These are phyloP conservation scores for Ophiocordyceps australis DNA, from an alignment of 2,329 filamentous ascomycete genomes.

Conservation along the genomic window DNA sequence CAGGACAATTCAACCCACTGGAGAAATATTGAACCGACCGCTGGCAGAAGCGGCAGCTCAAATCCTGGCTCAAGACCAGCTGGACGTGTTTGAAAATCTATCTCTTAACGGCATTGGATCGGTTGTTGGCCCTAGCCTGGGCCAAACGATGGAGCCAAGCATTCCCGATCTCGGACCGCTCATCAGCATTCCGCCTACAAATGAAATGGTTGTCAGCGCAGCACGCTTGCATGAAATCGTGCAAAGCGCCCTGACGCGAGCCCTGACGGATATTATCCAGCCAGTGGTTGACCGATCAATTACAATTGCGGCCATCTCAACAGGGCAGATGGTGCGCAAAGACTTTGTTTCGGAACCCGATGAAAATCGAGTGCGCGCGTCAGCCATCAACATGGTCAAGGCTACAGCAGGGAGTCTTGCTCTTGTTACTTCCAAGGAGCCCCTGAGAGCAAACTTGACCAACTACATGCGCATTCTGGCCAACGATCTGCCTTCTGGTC, in stretches of 20 bases:
- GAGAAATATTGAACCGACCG: conserved; percentile 64
- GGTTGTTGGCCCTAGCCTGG: conserved; percentile 51
- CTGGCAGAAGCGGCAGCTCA: conserved; percentile 43
- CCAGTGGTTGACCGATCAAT: conserved; percentile 95
- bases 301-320: conserved; percentile 93
- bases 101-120: conserved; percentile 57
- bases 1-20: conserved; percentile 75
- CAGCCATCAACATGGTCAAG: conserved; percentile 88
- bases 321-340: conserved; percentile 86
- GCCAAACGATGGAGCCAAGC: conserved; percentile 57
- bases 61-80: conserved; percentile 41
- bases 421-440: conserved; percentile 96
- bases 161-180: conserved; percentile 71
- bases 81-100: conserved; percentile 73
- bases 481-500: conserved; percentile 53
- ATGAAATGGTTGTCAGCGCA: conserved; percentile 60
- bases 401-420: conserved; percentile 85
- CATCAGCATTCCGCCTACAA: conserved; percentile 64
- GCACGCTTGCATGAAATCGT: conserved; percentile 59
- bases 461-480: conserved; percentile 77
- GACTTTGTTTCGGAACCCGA: conserved; percentile 91
- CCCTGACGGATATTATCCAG: conserved; percentile 89
- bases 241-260: conserved; percentile 67
- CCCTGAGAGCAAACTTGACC: conserved; percentile 85
- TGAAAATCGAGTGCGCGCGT: conserved; percentile 67